Base-by-base conservation (phyloP, 768 basidiomycete genomes). In the Tylopilus cervinicoccineus region DNA sequence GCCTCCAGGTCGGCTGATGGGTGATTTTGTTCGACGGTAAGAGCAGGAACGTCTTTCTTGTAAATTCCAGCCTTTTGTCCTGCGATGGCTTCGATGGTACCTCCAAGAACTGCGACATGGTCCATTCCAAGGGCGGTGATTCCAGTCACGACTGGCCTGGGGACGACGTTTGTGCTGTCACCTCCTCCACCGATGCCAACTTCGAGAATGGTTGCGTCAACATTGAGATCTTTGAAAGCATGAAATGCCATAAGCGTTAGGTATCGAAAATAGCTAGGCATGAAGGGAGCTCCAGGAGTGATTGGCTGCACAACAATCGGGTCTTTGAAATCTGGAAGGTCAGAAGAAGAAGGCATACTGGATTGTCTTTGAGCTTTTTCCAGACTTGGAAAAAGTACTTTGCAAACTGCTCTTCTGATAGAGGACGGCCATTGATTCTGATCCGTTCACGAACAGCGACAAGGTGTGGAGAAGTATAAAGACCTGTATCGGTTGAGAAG, bases 21-120 rank as follows among this genome's bases (percentile, higher is more conserved):
- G 16, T 64, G 63, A 6, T 83, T 84, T 63, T 97, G 96, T 32
- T 77, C 65, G 4, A 96, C 87, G 2, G 88, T 86, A 43, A 94
- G 71, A 8, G 96, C 96, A 1, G 92, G 90, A 2, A 89, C 89
- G 16, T 79, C 84, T 72, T 81, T 88, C 78, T 99, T 99, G 70
- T 86, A 98, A 44, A 99, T 98, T 2, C 96, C 96, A 24, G 86
- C 91, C 66, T 99, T 99, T 61, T 98, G 95, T 78, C 81, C 81
- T 1, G 94, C 90, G 54, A 99, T 98, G 60, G 96, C 90, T 28
- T 73, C 68, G 5, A 98, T 68, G 0, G 94, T 96, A 59, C 86
- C 86, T 0, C 96, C 96, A 2, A 99, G 75, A 22, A 96, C 81
- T 47, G 76, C 71, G 36, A 88, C 81, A 69, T 99, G 96, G 61